Base-by-base conservation (phyloP, 805 yeast genomes). In the Ogataea siamensis region DNA sequence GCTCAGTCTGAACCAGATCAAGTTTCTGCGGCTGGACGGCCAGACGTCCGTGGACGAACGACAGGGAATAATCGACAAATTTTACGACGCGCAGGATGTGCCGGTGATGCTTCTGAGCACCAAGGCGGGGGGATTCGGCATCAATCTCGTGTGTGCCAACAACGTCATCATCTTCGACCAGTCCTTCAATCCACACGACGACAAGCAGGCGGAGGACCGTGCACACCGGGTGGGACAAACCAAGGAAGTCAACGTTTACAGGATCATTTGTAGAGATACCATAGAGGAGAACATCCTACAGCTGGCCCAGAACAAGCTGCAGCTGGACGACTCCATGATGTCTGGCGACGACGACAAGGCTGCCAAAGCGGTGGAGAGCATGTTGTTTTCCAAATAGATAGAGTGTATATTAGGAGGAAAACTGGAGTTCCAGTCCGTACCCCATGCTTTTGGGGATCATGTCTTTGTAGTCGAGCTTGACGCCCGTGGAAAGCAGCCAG, bases 111-210 rank as follows among this genome's bases (percentile, higher is more conserved):
- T 93, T 34, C 67, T 93, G 29, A 87, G 96, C 8, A 93, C 99
- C 3, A 87, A 87, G 58, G 98, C 99, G 1, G 99, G 99, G 57
- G 99, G 99, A 1, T 93, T 93, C 64, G 99, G 99, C 41, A 93
- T 93, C 63, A 93, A 93, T 56, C 72, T 93, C 53, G 93, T 95
- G 1, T 93, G 95, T 56, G 98, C 99, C 6, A 91, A 87, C 57
- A 78, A 82, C 44, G 99, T 93, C 2, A 72, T 93, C 37, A 85
- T 93, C 21, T 89, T 81, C 57, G 99, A 93, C 58, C 91, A 88
- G 58, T 82, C 94, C 34, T 93, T 93, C 67, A 93, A 93, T 57
- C 99, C 99, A 0, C 99, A 93, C 61, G 99, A 93, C 60, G 99
- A 93, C 57, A 84, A 84, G 57, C 99, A 93, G 66, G 99, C 99